A percentile compares a stretch with the other conserved stretches of the same genome.
phyloP scores from a whole-genome alignment of 108 stramenopile species.

The Poteriospumella lacustris region DNA sequence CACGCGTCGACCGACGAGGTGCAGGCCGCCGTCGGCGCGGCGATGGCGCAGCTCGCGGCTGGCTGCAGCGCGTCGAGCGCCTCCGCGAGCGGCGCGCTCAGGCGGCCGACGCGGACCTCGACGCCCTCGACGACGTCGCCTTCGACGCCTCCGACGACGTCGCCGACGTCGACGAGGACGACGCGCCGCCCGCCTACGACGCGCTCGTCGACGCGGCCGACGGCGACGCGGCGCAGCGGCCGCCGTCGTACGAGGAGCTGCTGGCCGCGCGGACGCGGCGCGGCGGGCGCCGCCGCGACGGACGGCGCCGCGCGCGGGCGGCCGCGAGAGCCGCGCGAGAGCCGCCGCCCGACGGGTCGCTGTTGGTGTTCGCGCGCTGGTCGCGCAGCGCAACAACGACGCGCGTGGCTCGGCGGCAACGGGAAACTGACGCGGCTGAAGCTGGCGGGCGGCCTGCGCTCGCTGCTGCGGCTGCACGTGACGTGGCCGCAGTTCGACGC shows the following conservation, averaged over 20 bases:
- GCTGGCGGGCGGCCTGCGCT: neutral
- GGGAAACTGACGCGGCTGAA: slow-evolving; percentile 19
- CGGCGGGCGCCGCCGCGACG: no score
- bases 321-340: no score
- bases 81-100: neutral
- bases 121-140: neutral
- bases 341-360: no score
- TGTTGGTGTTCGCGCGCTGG: neutral
- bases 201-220: no score
- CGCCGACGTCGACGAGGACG: no score
- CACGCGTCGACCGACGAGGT: neutral
- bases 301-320: no score
- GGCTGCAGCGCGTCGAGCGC: neutral
- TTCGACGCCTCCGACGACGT: no score
- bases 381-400: slow-evolving; percentile 1
- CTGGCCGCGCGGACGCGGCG: no score
- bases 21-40: neutral
- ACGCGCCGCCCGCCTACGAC: no score
- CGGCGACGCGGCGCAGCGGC: no score
- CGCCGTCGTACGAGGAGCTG: no score
- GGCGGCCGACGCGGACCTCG: neutral
- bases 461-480: neutral
- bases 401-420: slow-evolving; percentile 17
- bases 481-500: slow-evolving; percentile 24
- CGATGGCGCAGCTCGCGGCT: neutral